These are phyloP conservation scores for Starmera quercuum DNA, from an alignment of 805 yeast species.

Conservation along the genomic window DNA sequence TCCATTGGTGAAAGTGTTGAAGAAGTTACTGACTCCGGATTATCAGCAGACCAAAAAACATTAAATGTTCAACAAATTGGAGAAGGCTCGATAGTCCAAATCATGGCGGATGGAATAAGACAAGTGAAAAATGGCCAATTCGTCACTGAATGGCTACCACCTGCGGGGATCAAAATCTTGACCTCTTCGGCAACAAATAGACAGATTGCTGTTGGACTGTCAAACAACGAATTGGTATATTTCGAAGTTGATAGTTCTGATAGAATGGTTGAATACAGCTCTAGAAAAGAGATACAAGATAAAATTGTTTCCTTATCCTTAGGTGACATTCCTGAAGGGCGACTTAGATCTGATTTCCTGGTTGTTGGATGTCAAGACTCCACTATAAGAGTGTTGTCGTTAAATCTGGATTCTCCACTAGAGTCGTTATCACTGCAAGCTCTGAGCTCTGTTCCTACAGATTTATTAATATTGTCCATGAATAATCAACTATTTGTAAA, in stretches of 20 bases:
- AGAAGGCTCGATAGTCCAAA: constrained; percentile 53
- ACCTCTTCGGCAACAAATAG: constrained; percentile 54
- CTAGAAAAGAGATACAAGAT: constrained; percentile 44
- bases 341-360: constrained; percentile 46
- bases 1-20: constrained; percentile 76
- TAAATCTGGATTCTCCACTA: constrained; percentile 51
- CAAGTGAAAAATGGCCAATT: constrained; percentile 34
- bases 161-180: constrained; percentile 60
- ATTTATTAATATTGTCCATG: constrained; percentile 23
- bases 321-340: constrained; percentile 42
- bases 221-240: constrained; percentile 70
- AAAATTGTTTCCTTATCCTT: constrained; percentile 38
- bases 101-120: constrained; percentile 62
- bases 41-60: constrained; percentile 52
- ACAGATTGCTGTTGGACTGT: constrained; percentile 65
- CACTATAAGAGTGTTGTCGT: constrained; percentile 59
- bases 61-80: constrained; percentile 68
- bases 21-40: constrained; percentile 60
- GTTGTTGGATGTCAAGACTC: constrained; percentile 68
- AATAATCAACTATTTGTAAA: constrained; percentile 38
- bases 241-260: constrained; percentile 70
- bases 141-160: constrained; percentile 65
- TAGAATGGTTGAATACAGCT: constrained; percentile 63
- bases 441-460: constrained; percentile 42
- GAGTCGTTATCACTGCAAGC: constrained; percentile 60